Conservation (phyloP, 2,329 filamentous ascomycete genomes). For the Simplicillium aogashimaense region DNA sequence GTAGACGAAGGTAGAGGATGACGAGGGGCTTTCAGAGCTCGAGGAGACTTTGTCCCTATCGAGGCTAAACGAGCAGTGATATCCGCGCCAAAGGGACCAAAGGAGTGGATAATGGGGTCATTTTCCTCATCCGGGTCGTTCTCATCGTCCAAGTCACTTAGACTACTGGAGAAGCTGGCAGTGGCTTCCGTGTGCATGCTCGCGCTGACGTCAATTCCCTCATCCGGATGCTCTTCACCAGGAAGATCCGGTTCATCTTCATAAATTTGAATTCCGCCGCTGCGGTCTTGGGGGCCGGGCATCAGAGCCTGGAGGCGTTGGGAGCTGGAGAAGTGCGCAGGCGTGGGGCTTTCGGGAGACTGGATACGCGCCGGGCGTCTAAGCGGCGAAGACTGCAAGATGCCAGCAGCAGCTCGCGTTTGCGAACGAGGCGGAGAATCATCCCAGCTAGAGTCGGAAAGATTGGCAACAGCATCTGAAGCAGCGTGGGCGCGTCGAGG, state of each 20-base stretch:
- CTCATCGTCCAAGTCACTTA: slow-evolving; percentile 49
- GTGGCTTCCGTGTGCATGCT: slow-evolving; percentile 41
- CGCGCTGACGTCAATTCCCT: slow-evolving; percentile 17
- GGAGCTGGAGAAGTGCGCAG: slow-evolving; percentile 31
- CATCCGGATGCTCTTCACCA: slow-evolving; percentile 12
- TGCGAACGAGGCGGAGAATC: slow-evolving; percentile 38
- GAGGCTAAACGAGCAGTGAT: slow-evolving; percentile 74
- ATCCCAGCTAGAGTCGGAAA: slow-evolving; percentile 66
- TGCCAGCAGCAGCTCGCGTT: slow-evolving; percentile 16
- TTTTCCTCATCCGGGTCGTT: slow-evolving; percentile 88
- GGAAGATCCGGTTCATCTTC: slow-evolving; percentile 51
- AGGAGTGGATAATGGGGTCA: slow-evolving; percentile 84
- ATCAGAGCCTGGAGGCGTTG: slow-evolving; percentile 34
- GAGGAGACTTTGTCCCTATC: slow-evolving; percentile 61
- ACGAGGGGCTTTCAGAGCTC: slow-evolving; percentile 20
- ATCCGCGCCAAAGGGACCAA: slow-evolving; percentile 81
- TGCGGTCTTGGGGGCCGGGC: slow-evolving; percentile 22
- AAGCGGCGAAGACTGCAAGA: slow-evolving; percentile 53
- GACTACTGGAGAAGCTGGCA: slow-evolving; percentile 48
- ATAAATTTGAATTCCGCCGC: slow-evolving; percentile 55
- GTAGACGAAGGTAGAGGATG: not conserved
- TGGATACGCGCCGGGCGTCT: slow-evolving; percentile 47
- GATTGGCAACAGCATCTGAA: slow-evolving; percentile 33
- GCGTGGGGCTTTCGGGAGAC: slow-evolving; percentile 65
- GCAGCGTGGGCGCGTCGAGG: slow-evolving; percentile 40